A percentile compares a stretch with the other conserved stretches of the same genome.
phyloP scores from a whole-genome alignment of 352 stramenopile genomes.

The Globisporangium takayamanum region DNA sequence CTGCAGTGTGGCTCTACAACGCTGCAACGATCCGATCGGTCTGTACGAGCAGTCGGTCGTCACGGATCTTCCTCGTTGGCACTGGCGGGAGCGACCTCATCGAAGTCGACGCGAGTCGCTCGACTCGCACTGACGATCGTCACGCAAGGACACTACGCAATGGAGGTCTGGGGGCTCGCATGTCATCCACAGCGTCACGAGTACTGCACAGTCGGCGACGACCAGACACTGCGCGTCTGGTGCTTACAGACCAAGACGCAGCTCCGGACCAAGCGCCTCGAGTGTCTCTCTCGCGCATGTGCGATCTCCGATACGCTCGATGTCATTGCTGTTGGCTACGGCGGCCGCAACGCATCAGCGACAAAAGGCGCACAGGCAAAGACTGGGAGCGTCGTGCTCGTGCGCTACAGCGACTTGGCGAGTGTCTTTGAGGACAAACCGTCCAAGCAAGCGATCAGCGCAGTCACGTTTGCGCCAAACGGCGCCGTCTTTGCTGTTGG shows the following conservation, averaged over 20 bases:
- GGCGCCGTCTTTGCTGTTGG: slow-evolving; percentile 49
- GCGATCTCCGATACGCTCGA: slow-evolving; percentile 35
- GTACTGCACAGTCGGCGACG: slow-evolving; percentile 78
- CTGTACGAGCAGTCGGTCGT: slow-evolving; percentile 21
- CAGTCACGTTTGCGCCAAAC: slow-evolving; percentile 68
- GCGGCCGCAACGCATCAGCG: slow-evolving; percentile 37
- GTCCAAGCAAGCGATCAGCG: slow-evolving; percentile 79
- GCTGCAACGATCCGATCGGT: slow-evolving; percentile 40
- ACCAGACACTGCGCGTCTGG: slow-evolving; percentile 81
- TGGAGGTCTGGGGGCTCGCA: slow-evolving; percentile 82
- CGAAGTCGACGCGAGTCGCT: slow-evolving; percentile 56
- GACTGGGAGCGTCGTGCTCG: slow-evolving; percentile 55
- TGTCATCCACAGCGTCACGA: slow-evolving; percentile 54
- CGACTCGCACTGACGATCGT: slow-evolving; percentile 20
- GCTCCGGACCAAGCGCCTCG: slow-evolving; percentile 33
- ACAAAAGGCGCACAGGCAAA: slow-evolving; percentile 38
- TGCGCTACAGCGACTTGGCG: slow-evolving; percentile 55
- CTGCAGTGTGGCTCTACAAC: slow-evolving; percentile 20
- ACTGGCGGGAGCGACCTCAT: slow-evolving; percentile 84
- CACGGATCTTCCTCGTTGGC: slow-evolving; percentile 63
- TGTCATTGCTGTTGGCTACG: slow-evolving; percentile 53
- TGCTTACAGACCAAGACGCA: slow-evolving; percentile 38
- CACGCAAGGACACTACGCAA: slow-evolving; percentile 56
- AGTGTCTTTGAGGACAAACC: slow-evolving; percentile 71
- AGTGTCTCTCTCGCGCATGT: slow-evolving; percentile 57